Evolutionary conservation across 176 grass and related monocot genomes (phyloP).

Genomic region (Secale cereale): DNA sequence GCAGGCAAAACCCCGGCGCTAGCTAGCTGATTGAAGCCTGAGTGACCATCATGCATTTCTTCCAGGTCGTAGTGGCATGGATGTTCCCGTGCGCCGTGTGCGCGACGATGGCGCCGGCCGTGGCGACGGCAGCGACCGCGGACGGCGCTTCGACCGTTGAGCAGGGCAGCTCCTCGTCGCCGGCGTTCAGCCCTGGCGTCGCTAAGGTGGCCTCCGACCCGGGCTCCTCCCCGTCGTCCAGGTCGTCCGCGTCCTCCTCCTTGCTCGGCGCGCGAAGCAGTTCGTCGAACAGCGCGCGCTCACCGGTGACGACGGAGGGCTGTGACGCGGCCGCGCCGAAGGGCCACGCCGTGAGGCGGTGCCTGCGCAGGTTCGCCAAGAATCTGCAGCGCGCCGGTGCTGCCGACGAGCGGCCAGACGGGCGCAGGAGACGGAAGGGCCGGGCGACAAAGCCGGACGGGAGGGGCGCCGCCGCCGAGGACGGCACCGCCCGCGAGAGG

Average conservation of each 20-base stretch:
- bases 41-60: neutral
- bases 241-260: neutral
- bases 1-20: neutral
- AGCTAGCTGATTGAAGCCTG: neutral
- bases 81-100: constrained; percentile 17
- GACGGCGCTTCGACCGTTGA: neutral
- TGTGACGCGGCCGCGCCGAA: neutral
- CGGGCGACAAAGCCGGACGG: neutral
- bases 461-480: neutral
- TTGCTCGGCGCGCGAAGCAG: neutral
- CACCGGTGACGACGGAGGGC: neutral
- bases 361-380: constrained; percentile 8
- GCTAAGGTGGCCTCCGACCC: neutral
- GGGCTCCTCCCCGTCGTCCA: neutral
- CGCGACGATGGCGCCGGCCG: neutral
- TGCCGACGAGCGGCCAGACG: neutral
- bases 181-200: neutral
- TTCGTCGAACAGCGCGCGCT: neutral
- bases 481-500: constrained; percentile 3
- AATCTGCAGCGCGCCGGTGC: neutral
- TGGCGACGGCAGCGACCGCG: neutral
- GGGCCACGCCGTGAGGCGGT: neutral
- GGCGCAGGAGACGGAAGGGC: neutral
- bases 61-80: constrained; percentile 23
- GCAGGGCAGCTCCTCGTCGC: neutral